Base-by-base conservation (phyloP, 495 filamentous ascomycete genomes). In the Chaetomium fimeti region DNA sequence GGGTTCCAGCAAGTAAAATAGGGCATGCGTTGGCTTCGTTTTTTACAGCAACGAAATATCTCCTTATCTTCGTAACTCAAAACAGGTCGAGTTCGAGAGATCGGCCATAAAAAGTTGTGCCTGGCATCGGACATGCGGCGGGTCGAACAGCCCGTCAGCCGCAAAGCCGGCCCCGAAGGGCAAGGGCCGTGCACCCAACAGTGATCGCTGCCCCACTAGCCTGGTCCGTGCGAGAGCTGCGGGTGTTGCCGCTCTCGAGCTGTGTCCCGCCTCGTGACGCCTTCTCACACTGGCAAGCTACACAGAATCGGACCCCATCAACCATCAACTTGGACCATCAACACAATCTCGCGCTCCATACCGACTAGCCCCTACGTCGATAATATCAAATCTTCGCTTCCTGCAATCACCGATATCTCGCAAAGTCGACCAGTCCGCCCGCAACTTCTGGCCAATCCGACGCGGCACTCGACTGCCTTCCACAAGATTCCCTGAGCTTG, bases 301-400 rank as follows among this genome's bases (percentile, higher is more conserved):
- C 5, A 11, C 11, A 20, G 15, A 11, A 36, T 13, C 49, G 18
- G 2, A 4, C 49, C 7, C 52, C 29, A 56, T 40, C 53, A 38
- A 54, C 51, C 25, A n/a, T n/a, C n/a, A n/a, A n/a, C n/a, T n/a
- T n/a, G n/a, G n/a, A 56, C 38, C 53, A 56, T 11, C 53, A 38
- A 15, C 16, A 22, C 28, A 20, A 15, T 9, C 28, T 15, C 7
- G 48, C 22, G 12, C 25, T 2, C 22, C 48, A 52, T 49, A 24
- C 24, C 48, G 48, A 2, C 22, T 27, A 13, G 24, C 25, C 9
- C 5, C 6, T 24, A 22, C 2, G n/a, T 47, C 43, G 4, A 47
- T 47, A 20, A 36, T 9, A 36, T 36, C 32, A 11, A 47, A 47
- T n/a, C n/a, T 47, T 7, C 9, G n/a, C 32, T 47, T 22, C 1